Percentiles rank a stretch among this genome's conserved stretches.
Evolutionary conservation across 2,329 filamentous ascomycete genomes (phyloP).

Genomic region (Calonectria leucothoes): DNA sequence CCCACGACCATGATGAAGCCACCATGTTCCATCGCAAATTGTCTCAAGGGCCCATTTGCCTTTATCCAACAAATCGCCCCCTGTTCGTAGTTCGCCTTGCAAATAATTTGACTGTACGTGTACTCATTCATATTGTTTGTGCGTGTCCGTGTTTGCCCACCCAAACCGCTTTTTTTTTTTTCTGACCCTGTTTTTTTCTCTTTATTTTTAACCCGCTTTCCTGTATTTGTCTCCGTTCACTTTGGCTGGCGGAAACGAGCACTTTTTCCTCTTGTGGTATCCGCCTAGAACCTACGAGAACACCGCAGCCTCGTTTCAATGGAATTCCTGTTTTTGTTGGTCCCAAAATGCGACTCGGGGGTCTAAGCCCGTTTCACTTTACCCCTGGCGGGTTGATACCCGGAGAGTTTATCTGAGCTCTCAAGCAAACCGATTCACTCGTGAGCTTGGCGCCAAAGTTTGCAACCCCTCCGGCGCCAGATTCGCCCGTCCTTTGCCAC

Average conservation of each 20-base stretch:
- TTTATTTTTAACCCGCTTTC: neutral
- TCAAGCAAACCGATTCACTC: neutral
- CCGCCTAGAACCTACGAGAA: conserved; percentile 9
- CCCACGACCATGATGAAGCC: conserved; percentile 23
- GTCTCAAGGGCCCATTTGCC: neutral
- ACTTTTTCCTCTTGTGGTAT: conserved; percentile 6
- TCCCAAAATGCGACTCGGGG: neutral
- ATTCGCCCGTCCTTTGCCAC: neutral
- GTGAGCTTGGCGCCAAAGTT: neutral
- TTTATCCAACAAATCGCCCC: neutral
- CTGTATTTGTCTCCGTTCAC: neutral
- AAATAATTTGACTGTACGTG: neutral
- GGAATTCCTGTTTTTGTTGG: neutral
- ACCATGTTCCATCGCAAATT: conserved; percentile 7
- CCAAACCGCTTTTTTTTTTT: neutral
- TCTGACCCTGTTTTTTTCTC: neutral
- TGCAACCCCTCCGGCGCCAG: neutral
- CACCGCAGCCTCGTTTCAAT: neutral
- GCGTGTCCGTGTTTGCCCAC: neutral
- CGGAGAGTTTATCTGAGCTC: neutral
- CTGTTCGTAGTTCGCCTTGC: neutral
- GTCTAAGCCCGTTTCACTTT: neutral
- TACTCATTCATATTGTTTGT: neutral
- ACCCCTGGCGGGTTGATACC: neutral
- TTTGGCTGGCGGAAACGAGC: neutral